phyloP scores from a whole-genome alignment of 2,329 filamentous ascomycete species.

The Diaporthe sp. region DNA sequence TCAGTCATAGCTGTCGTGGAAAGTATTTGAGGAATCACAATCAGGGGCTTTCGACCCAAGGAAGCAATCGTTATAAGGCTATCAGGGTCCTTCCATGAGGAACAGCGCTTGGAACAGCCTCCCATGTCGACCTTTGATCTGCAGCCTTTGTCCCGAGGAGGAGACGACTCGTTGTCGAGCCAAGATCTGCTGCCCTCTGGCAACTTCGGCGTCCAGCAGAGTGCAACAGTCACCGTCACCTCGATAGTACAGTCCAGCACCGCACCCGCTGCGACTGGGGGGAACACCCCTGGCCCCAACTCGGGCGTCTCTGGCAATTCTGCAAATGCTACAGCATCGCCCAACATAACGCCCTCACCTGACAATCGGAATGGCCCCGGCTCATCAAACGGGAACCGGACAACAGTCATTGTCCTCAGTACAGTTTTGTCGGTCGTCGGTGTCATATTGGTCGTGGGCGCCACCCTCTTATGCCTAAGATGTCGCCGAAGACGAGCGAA shows the following conservation, averaged over 20 bases:
- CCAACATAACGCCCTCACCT: not conserved
- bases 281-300: not conserved
- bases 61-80: not conserved
- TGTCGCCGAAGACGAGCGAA: constrained; percentile 50
- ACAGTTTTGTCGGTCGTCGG: constrained; percentile 59
- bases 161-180: not conserved
- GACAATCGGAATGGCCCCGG: not conserved
- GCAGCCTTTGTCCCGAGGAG: not conserved
- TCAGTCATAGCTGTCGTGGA: not conserved
- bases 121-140: constrained; percentile 16
- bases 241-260: not conserved
- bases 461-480: constrained; percentile 51
- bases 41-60: not conserved
- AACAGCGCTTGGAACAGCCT: not conserved
- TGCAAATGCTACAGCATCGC: not conserved
- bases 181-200: constrained; percentile 2
- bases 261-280: not conserved
- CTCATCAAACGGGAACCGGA: constrained; percentile 44
- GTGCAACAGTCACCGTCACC: not conserved
- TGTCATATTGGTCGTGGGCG: constrained; percentile 49
- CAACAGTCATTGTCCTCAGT: constrained; percentile 62
- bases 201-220: not conserved
- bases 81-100: not conserved
- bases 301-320: not conserved
- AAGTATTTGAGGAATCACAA: not conserved